phyloP scores from a whole-genome alignment of 768 basidiomycete species.

The Cystobasidium ongulense region DNA sequence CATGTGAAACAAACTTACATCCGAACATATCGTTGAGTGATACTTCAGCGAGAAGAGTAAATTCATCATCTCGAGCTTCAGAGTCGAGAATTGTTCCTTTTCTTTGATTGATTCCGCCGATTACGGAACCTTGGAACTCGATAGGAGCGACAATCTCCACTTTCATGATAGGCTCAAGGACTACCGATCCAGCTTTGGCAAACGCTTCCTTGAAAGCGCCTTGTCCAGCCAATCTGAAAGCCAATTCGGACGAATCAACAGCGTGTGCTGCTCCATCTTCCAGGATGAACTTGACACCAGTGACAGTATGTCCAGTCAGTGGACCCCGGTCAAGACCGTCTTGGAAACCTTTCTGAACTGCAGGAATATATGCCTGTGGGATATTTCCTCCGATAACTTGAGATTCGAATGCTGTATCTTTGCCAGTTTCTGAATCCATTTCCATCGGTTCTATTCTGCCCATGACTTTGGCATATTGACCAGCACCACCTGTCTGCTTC shows the following conservation, averaged over 20 bases:
- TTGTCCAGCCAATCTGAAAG: constrained; percentile 82
- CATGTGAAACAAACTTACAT: constrained; percentile 25
- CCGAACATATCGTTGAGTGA: constrained; percentile 93
- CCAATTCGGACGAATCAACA: constrained; percentile 92
- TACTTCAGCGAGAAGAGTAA: constrained; percentile 82
- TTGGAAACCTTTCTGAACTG: constrained; percentile 92
- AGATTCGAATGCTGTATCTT: constrained; percentile 68
- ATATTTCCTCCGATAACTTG: constrained; percentile 85
- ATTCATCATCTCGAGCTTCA: constrained; percentile 94
- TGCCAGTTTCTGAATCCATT: constrained; percentile 65
- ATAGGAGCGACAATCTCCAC: constrained; percentile 92
- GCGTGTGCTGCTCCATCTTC: constrained; percentile 86
- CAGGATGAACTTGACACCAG: constrained; percentile 74
- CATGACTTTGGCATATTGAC: constrained; percentile 87
- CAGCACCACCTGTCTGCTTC: constrained; percentile 95
- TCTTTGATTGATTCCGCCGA: constrained; percentile 84
- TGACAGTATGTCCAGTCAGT: constrained; percentile 76
- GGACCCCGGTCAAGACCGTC: constrained; percentile 88
- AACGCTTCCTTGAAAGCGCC: constrained; percentile 90
- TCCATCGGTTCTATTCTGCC: constrained; percentile 87
- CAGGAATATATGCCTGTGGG: constrained; percentile 83
- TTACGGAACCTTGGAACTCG: constrained; percentile 90
- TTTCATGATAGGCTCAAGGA: constrained; percentile 97
- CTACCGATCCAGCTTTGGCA: constrained; percentile 63
- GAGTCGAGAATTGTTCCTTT: constrained; percentile 91